Evolutionary conservation across 768 basidiomycete species (phyloP).

Genomic region (Boletellus emodensis): DNA sequence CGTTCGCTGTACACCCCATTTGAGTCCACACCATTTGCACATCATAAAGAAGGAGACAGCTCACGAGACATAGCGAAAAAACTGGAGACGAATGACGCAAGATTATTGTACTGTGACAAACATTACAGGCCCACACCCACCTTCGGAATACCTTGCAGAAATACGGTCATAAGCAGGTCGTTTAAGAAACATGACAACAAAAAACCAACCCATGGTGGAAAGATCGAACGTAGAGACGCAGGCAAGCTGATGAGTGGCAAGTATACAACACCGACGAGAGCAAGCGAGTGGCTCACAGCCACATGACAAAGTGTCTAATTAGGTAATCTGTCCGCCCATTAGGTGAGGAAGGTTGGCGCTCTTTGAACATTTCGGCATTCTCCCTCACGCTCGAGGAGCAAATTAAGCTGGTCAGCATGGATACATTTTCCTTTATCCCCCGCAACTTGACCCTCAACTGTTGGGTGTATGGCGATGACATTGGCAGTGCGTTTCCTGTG

Average conservation of each 20-base stretch:
- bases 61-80: conserved; percentile 95
- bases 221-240: conserved; percentile 7
- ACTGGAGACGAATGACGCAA: conserved; percentile 42
- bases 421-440: too few relatives aligned
- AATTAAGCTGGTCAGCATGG: too few relatives aligned
- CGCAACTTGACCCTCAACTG: conserved; percentile 1
- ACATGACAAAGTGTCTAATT: neutral
- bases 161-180: neutral
- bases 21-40: conserved; percentile 10
- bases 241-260: neutral
- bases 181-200: neutral
- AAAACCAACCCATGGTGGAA: conserved; percentile 22
- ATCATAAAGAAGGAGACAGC: conserved; percentile 23
- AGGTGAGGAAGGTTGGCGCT: too few relatives aligned
- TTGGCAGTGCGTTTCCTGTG: neutral
- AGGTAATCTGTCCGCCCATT: neutral
- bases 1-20: conserved; percentile 61
- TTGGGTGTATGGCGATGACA: neutral
- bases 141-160: conserved; percentile 57
- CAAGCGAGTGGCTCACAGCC: neutral
- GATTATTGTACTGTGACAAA: conserved; percentile 7
- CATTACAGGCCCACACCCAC: conserved; percentile 31
- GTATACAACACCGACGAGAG: neutral
- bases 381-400: too few relatives aligned
- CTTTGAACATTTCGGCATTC: too few relatives aligned